Percentiles rank a stretch among this genome's conserved stretches.
phyloP scores from a whole-genome alignment of 495 filamentous ascomycete genomes.

The Aspergillus haitiensis region DNA sequence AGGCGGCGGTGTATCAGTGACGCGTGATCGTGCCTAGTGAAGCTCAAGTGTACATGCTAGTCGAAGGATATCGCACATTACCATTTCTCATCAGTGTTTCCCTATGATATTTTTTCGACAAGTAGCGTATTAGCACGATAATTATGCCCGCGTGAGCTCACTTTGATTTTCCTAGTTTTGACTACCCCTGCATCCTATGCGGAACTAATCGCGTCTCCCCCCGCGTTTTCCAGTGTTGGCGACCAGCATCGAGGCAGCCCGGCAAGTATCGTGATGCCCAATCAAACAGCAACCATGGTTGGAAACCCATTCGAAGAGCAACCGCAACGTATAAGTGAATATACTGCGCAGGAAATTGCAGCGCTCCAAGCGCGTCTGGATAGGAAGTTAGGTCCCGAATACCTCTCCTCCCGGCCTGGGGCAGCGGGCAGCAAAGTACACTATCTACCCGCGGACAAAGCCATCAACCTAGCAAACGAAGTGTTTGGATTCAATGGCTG shows the following conservation, averaged over 20 bases:
- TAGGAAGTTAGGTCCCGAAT: conserved; percentile 95
- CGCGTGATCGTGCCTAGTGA: conserved; percentile 26
- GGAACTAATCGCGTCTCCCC: conserved; percentile 27
- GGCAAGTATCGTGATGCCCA: conserved; percentile 42
- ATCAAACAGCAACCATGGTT: conserved; percentile 31
- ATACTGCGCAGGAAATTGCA: conserved; percentile 86
- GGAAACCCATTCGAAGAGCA: conserved; percentile 78
- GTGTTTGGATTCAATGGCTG: conserved; percentile 99
- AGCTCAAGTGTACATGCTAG: too few relatives aligned
- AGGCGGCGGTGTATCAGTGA: conserved; percentile 24
- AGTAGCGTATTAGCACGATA: conserved; percentile 11
- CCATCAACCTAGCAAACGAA: conserved; percentile 93
- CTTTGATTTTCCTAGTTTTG: neutral
- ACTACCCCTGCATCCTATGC: neutral
- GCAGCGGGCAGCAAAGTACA: conserved; percentile 80
- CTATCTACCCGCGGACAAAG: conserved; percentile 90
- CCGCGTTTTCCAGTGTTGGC: conserved; percentile 59
- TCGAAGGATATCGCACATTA: neutral
- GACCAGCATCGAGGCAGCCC: conserved; percentile 66
- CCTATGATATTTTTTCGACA: conserved; percentile 16
- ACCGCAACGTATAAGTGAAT: conserved; percentile 66
- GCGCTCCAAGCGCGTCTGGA: conserved; percentile 82
- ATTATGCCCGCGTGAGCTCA: conserved; percentile 50
- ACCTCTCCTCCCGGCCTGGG: conserved; percentile 81
- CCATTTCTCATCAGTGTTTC: neutral